These are phyloP conservation scores for Epichloe typhina DNA, from an alignment of 2,329 filamentous ascomycete genomes.

Conservation along the genomic window DNA sequence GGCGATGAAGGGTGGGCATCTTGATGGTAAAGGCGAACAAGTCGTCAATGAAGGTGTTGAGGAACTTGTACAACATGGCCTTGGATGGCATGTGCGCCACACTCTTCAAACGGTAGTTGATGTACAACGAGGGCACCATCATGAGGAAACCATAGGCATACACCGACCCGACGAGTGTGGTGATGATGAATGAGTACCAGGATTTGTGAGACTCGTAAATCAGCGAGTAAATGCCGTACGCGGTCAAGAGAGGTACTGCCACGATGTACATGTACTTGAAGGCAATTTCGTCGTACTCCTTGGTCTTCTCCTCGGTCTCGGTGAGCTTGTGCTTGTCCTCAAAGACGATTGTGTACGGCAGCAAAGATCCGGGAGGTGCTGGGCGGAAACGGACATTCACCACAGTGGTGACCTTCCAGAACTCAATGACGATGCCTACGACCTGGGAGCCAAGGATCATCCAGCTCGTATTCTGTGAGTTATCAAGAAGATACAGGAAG, in stretches of 20 bases:
- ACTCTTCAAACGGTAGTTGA: slow-evolving; percentile 94
- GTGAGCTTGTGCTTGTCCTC: slow-evolving; percentile 95
- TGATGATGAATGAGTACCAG: slow-evolving; percentile 94
- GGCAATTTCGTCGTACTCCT: slow-evolving; percentile 95
- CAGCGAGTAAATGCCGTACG: slow-evolving; percentile 83
- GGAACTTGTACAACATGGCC: slow-evolving; percentile 96
- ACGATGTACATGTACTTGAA: slow-evolving; percentile 95
- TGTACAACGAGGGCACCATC: slow-evolving; percentile 97
- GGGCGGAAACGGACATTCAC: slow-evolving; percentile 76
- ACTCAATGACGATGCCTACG: slow-evolving; percentile 55
- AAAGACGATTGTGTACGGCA: slow-evolving; percentile 73
- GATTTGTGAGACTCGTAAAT: slow-evolving; percentile 92
- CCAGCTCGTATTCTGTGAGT: slow-evolving; percentile 95
- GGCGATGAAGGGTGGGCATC: slow-evolving; percentile 87
- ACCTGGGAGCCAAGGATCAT: slow-evolving; percentile 95
- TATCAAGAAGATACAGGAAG: slow-evolving; percentile 93
- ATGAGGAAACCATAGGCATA: slow-evolving; percentile 98
- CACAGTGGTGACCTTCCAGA: slow-evolving; percentile 94
- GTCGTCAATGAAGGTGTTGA: slow-evolving; percentile 98
- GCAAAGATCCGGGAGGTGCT: slow-evolving; percentile 49
- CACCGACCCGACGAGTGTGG: slow-evolving; percentile 87
- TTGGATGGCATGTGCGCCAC: slow-evolving; percentile 95
- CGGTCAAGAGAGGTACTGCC: slow-evolving; percentile 76
- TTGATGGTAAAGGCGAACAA: slow-evolving; percentile 98
- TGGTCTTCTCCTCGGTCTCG: slow-evolving; percentile 92